phyloP scores from a whole-genome alignment of 805 yeast genomes.

The Yarrowia sp. region DNA sequence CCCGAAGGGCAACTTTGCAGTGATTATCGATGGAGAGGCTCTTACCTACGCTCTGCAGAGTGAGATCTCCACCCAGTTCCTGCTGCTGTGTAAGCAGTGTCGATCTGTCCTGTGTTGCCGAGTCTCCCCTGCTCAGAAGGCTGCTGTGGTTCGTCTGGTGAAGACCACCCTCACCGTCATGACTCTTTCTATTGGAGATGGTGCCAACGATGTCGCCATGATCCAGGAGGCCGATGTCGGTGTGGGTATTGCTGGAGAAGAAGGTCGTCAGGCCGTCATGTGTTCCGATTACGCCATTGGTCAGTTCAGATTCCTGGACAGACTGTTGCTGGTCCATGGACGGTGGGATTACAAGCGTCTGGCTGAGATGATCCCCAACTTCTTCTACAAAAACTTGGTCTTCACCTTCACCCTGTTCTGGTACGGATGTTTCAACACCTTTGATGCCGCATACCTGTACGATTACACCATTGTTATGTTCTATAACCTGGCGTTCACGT shows the following conservation, averaged over 20 bases:
- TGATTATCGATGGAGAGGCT: constrained; percentile 78
- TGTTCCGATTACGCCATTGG: constrained; percentile 85
- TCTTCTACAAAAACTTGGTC: constrained; percentile 78
- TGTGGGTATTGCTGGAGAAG: constrained; percentile 87
- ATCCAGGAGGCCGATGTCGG: constrained; percentile 87
- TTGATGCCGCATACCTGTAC: constrained; percentile 78
- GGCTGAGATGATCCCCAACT: constrained; percentile 81
- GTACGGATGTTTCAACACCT: constrained; percentile 73
- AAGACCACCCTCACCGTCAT: constrained; percentile 69
- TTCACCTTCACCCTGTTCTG: constrained; percentile 79
- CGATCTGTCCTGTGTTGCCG: constrained; percentile 81
- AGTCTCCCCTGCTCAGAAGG: constrained; percentile 87
- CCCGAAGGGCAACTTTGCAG: constrained; percentile 65
- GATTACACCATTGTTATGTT: constrained; percentile 82
- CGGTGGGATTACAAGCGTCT: constrained; percentile 80
- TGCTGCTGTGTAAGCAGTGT: constrained; percentile 77
- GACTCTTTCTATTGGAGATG: constrained; percentile 86
- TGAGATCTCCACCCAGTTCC: constrained; percentile 60
- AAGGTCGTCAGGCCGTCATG: constrained; percentile 88
- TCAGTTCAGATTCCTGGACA: constrained; percentile 71
- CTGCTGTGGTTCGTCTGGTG: constrained; percentile 74
- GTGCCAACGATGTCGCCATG: constrained; percentile 89
- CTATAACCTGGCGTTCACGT: constrained; percentile 82
- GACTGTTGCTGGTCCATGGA: constrained; percentile 77
- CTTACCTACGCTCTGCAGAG: constrained; percentile 59